A percentile compares a stretch with the other conserved stretches of the same genome.
Evolutionary conservation across 176 grass and related monocot species (phyloP).

Genomic region (Hsuehochloa calcarea): DNA sequence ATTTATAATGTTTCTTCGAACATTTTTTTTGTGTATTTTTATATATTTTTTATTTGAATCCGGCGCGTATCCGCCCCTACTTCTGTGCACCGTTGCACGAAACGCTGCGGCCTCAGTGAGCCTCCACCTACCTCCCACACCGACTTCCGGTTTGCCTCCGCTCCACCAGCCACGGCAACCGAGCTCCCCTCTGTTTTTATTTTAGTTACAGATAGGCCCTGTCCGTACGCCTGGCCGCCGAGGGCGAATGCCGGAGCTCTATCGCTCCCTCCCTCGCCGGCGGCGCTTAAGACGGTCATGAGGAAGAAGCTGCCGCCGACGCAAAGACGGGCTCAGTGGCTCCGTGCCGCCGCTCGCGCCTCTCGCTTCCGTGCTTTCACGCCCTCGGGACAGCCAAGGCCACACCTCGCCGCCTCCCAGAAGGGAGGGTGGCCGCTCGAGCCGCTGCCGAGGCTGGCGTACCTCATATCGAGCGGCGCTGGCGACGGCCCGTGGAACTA

Average conservation of each 20-base stretch:
- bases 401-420: background rate
- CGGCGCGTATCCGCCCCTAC: no score
- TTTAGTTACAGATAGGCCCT: background rate
- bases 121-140: constrained; percentile 19
- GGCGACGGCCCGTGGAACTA: constrained; percentile 84
- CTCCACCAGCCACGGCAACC: constrained; percentile 4
- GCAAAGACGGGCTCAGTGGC: constrained; percentile 45
- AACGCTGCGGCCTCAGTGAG: constrained; percentile 33
- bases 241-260: constrained; percentile 57
- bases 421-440: background rate
- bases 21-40: no score
- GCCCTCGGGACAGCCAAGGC: constrained; percentile 26
- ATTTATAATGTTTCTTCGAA: no score
- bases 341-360: constrained; percentile 55
- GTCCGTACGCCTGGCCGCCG: constrained; percentile 19
- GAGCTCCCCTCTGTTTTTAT: background rate
- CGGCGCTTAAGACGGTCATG: constrained; percentile 41
- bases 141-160: constrained; percentile 8
- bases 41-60: no score
- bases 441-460: constrained; percentile 76
- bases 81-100: no score
- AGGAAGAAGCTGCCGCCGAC: constrained; percentile 62
- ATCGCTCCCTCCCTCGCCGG: constrained; percentile 1
- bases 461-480: constrained; percentile 62
- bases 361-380: constrained; percentile 57